Base-by-base conservation (phyloP, 2,329 filamentous ascomycete species). In the Chalara sp. region DNA sequence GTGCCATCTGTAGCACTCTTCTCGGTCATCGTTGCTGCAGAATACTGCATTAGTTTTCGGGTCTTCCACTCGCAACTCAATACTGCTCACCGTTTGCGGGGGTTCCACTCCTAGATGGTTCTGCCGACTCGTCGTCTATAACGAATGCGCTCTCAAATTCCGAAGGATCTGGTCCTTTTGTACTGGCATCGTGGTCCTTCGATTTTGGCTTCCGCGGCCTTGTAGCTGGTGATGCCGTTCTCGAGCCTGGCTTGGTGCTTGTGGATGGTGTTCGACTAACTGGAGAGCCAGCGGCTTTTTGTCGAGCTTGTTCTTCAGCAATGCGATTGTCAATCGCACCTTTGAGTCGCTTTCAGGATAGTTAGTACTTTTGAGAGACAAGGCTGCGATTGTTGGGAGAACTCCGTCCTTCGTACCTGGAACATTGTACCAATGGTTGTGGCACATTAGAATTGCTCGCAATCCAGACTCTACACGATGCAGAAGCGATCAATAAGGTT, bases 131-230 rank as follows among this genome's bases (percentile, higher is more conserved):
- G 55, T 95, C 90, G 51, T 92, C 91, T 59, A 96, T 84, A 11
- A 88, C 83, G 67, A 96, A 95, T 41, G 89, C 87, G 0, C 83
- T 81, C 65, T 95, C 89, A 61, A 95, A 95, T 52, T 96, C 87
- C 35, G 87, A 83, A 31, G 92, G 91, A 67, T 96, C 91, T 1
- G 88, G 86, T 40, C 63, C 61, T 59, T 59, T 57, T 28, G 47
- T 51, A 28, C 49, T 51, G 33, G 53, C 50, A 60, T 63, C 61
- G 30, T 57, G 53, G 31, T 63, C 63, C 44, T 64, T 64, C 7
- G 58, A 55, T 46, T 58, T 62, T 13, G 57, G 50, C 47, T 56
- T 55, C 43, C 56, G 56, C 46, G 59, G 56, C 47, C 58, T 60
- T 32, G 52, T 53, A 10, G 59, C 52, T 28, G 63, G 61, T 32